A percentile compares a stretch with the other conserved stretches of the same genome.
These are phyloP conservation scores for button mushroom (Agaricus bisporus) DNA, from an alignment of 768 basidiomycete genomes.

Conservation along the genomic window DNA sequence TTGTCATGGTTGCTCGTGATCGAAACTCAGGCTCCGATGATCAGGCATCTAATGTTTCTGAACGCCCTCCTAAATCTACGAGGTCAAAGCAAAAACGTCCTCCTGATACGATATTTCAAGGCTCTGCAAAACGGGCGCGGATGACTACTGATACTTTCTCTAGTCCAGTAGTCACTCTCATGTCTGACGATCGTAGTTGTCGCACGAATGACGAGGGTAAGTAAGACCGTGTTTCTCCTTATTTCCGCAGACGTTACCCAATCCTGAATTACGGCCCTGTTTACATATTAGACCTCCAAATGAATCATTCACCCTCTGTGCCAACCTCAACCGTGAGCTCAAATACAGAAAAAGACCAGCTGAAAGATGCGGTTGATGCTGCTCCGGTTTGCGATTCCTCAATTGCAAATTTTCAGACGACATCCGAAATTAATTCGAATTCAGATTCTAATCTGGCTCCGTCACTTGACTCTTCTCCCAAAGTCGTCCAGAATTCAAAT, in stretches of 20 bases:
- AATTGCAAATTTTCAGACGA: neutral
- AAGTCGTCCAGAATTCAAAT: neutral
- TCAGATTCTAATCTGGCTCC: constrained; percentile 22
- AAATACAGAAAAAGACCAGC: neutral
- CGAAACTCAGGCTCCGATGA: neutral
- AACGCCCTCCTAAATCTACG: constrained; percentile 5
- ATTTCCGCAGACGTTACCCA: neutral
- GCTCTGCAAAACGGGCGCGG: constrained; percentile 3
- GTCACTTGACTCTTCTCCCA: neutral
- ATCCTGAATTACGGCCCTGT: neutral
- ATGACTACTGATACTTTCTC: neutral
- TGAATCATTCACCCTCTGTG: neutral
- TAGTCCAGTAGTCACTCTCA: neutral
- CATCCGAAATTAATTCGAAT: constrained; percentile 10
- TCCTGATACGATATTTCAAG: neutral
- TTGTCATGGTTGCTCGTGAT: neutral
- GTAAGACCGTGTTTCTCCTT: neutral
- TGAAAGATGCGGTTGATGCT: neutral
- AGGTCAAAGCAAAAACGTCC: constrained; percentile 2
- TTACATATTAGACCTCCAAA: neutral
- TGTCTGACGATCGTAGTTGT: neutral
- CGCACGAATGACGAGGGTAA: neutral
- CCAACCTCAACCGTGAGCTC: neutral
- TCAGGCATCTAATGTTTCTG: constrained; percentile 13
- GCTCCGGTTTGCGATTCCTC: neutral